Conservation (phyloP, 257 asterid genomes). For the Scutellaria barbata region DNA sequence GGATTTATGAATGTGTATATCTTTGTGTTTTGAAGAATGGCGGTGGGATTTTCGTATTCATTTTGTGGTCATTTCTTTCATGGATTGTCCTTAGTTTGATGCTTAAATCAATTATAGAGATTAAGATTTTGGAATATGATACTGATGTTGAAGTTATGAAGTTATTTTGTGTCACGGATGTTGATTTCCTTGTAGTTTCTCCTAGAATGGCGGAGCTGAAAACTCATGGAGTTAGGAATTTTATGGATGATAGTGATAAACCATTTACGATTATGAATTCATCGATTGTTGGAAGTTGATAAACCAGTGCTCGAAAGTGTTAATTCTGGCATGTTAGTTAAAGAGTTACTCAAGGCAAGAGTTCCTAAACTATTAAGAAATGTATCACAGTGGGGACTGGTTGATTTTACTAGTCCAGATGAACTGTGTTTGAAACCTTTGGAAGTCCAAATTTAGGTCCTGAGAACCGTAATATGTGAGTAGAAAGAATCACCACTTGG, state of each 20-base stretch:
- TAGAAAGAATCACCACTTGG: neutral
- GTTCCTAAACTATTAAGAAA: neutral
- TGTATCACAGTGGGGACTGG: neutral
- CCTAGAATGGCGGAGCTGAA: neutral
- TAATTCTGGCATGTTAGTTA: too few relatives aligned
- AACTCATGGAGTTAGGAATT: too few relatives aligned
- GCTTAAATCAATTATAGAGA: neutral
- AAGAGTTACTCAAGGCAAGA: neutral
- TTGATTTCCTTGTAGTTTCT: neutral
- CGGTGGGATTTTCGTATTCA: conserved; percentile 6
- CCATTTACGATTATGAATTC: too few relatives aligned
- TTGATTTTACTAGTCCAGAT: neutral
- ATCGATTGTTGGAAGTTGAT: too few relatives aligned
- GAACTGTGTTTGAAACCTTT: neutral
- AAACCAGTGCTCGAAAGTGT: too few relatives aligned
- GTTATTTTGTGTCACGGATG: neutral
- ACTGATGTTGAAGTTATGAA: neutral
- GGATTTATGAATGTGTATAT: neutral
- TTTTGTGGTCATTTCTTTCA: conserved; percentile 34
- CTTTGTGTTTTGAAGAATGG: neutral
- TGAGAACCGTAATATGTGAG: too few relatives aligned
- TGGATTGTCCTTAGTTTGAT: too few relatives aligned
- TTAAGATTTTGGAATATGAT: too few relatives aligned
- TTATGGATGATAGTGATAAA: neutral
- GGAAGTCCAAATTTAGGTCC: neutral